Base-by-base conservation (phyloP, 257 asterid species). In the Solanum pennellii region DNA sequence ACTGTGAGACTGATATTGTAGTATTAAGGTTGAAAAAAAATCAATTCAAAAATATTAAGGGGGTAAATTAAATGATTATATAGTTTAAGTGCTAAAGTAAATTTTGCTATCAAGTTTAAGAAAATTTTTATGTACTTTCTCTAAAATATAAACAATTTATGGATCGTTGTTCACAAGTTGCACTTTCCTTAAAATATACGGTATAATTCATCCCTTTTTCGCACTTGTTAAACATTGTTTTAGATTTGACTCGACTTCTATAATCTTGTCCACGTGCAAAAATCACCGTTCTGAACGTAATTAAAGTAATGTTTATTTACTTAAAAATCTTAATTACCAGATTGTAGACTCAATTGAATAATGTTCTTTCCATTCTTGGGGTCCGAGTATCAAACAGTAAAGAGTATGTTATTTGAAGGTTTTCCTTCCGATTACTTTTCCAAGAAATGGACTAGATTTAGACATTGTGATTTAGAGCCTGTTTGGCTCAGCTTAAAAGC, bases 201-300 rank as follows among this genome's bases (percentile, higher is more conserved):
- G 21, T 69, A 41, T 49, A 73, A 73, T 23, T 56, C 42, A 84
- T 74, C 62, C 82, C 71, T 87, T 80, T 39, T 69, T 71, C 83
- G 87, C 59, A 66, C 87, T 65, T 87, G 71, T 87, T 84, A 59
- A 44, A 86, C 85, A 65, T 41, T 52, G 16, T 4, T 39, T 29
- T 25, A 42, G 60, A 41, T 60, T 84, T 84, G 20, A 33, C 76
- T 62, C 39, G 60, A 16, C 60, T 9, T 60, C 27, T 65, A 25
- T 9, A 23, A 25, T 16, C 60, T 39, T 39, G 52, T 62, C 25
- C 52, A 65, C 49, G 77, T 37, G 41, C 87, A 65, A 84, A 39
- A 84, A 41, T 79, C 41, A 79, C 84, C 66, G 66, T 27, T 45
- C 23, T 45, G 65, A 15, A 79, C 84, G 25, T 27, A 27, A 9